Percentiles rank a stretch among this genome's conserved stretches.
These are phyloP conservation scores for Boletales sp. DNA, from an alignment of 768 basidiomycete genomes.

Conservation along the genomic window DNA sequence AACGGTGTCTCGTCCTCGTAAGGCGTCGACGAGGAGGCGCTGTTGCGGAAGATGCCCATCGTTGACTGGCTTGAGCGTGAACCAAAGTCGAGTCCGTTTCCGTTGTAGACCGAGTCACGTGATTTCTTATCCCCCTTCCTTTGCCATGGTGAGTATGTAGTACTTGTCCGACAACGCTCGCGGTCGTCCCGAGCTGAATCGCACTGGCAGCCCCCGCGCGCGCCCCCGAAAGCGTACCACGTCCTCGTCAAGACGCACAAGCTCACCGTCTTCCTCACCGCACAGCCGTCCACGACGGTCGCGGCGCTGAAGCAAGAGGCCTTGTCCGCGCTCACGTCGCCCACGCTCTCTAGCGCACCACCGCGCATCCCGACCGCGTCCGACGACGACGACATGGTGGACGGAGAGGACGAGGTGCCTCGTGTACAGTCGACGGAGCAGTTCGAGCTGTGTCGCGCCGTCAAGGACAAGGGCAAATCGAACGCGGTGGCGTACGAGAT, in stretches of 20 bases:
- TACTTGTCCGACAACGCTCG: too few relatives aligned
- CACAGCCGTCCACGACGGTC: constrained; percentile 51
- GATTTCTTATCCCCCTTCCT: not conserved
- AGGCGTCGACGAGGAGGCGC: constrained; percentile 44
- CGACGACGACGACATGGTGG: constrained; percentile 25
- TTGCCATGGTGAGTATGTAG: constrained; percentile 19
- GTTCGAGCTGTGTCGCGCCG: constrained; percentile 61
- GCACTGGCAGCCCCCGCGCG: constrained; percentile 46
- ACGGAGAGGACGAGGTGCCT: constrained; percentile 29
- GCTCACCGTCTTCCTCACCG: constrained; percentile 58
- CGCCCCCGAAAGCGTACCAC: constrained; percentile 61
- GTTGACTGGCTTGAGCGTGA: constrained; percentile 13
- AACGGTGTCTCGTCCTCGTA: constrained; percentile 66
- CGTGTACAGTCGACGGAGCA: constrained; percentile 36
- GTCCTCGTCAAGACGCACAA: constrained; percentile 73
- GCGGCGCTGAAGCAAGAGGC: constrained; percentile 60
- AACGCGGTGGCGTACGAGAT: constrained; percentile 47
- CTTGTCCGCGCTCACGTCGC: constrained; percentile 54
- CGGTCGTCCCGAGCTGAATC: not conserved
- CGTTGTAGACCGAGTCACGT: constrained; percentile 11
- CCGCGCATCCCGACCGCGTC: constrained; percentile 30
- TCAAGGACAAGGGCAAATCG: constrained; percentile 47
- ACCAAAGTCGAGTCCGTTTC: constrained; percentile 3
- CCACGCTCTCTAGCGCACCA: constrained; percentile 34
- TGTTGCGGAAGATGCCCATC: constrained; percentile 54